Evolutionary conservation across 495 filamentous ascomycete species (phyloP).

Genomic region (Tuber umbilicatum): DNA sequence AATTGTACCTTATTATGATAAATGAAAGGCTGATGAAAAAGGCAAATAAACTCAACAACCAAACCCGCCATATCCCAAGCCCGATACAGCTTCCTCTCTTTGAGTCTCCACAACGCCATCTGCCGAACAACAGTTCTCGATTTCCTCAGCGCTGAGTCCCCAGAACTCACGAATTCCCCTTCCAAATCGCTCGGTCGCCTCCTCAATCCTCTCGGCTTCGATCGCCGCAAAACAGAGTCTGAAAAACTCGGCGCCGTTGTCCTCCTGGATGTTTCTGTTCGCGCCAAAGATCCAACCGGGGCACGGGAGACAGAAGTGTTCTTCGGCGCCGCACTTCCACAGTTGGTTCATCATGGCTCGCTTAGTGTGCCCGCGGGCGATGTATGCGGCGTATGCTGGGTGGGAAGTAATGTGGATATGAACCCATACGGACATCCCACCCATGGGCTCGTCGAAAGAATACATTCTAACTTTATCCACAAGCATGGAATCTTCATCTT

Average conservation of each 20-base stretch:
- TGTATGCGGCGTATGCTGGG: conserved; percentile 54
- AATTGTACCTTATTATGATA: background rate
- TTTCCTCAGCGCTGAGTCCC: conserved; percentile 56
- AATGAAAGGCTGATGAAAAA: background rate
- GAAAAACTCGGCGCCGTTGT: conserved; percentile 58
- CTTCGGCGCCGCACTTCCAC: conserved; percentile 64
- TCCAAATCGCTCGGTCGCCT: conserved; percentile 56
- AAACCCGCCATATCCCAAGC: background rate
- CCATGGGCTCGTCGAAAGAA: conserved; percentile 70
- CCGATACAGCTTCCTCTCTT: conserved; percentile 5
- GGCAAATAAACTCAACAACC: conserved; percentile 1
- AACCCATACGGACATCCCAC: conserved; percentile 91
- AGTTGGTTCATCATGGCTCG: conserved; percentile 50
- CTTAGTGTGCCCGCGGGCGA: conserved; percentile 40
- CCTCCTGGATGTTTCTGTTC: conserved; percentile 50
- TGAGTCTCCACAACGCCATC: conserved; percentile 12
- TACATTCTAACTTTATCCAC: conserved; percentile 64
- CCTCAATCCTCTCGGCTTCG: conserved; percentile 58
- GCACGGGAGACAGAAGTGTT: conserved; percentile 58
- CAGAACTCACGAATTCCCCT: conserved; percentile 68
- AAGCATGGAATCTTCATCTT: conserved; percentile 57
- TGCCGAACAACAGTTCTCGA: conserved; percentile 51
- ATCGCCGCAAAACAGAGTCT: conserved; percentile 85
- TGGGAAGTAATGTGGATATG: conserved; percentile 61
- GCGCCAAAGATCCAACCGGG: conserved; percentile 69